Conservation (phyloP, 2,329 filamentous ascomycete species). For the Fusarium transvaalense region DNA sequence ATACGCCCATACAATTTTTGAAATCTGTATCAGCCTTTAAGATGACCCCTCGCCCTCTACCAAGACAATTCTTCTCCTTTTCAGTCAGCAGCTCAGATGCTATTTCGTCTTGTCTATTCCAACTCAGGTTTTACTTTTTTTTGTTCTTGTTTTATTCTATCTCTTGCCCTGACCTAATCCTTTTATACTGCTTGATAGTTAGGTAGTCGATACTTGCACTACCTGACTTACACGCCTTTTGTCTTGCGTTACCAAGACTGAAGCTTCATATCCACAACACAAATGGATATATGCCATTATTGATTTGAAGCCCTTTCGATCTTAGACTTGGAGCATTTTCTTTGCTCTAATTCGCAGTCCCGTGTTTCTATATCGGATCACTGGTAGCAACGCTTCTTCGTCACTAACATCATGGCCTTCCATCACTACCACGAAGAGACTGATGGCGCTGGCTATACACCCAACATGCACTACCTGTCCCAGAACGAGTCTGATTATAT, state of each 20-base stretch:
- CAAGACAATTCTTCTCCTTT: constrained; percentile 10
- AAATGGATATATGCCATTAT: constrained; percentile 1
- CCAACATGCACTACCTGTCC: background rate
- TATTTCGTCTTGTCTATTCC: background rate
- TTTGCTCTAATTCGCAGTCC: background rate
- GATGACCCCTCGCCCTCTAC: constrained; percentile 33
- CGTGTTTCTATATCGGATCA: background rate
- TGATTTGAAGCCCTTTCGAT: background rate
- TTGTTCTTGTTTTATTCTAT: background rate
- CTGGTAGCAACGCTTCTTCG: background rate
- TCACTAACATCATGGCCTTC: constrained; percentile 15
- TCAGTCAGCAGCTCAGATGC: background rate
- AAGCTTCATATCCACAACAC: constrained; percentile 1
- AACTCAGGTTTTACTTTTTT: background rate
- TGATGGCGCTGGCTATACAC: background rate
- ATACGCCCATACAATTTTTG: constrained; percentile 15
- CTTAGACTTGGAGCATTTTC: background rate
- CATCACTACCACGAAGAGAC: background rate
- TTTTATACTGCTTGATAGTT: background rate
- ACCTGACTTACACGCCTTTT: constrained; percentile 27
- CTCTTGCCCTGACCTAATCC: background rate
- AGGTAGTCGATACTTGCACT: constrained; percentile 8
- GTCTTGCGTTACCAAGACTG: constrained; percentile 16
- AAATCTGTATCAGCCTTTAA: constrained; percentile 28
- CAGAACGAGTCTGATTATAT: background rate